Evolutionary conservation across 495 filamentous ascomycete genomes (phyloP).

Genomic region (Achaetomiella virescens): DNA sequence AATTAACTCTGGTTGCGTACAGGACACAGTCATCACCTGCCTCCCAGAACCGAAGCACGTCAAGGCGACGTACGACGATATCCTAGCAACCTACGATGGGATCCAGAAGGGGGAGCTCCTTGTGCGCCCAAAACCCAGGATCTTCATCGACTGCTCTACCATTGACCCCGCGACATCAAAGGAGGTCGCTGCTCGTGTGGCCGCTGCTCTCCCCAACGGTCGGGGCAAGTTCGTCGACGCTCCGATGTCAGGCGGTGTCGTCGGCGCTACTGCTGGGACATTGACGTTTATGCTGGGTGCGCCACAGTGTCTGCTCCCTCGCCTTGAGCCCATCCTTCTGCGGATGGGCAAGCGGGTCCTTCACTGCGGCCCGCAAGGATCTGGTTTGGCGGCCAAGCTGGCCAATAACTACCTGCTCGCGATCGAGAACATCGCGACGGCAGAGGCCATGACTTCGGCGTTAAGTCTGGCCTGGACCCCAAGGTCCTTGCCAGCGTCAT

Average conservation of each 20-base stretch:
- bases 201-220: slow-evolving; percentile 42
- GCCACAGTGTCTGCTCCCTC: slow-evolving; percentile 50
- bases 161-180: slow-evolving; percentile 76
- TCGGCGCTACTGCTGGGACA: slow-evolving; percentile 69
- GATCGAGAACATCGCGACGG: slow-evolving; percentile 86
- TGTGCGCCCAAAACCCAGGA: slow-evolving; percentile 36
- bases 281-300: slow-evolving; percentile 85
- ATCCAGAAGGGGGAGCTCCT: slow-evolving; percentile 30
- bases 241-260: slow-evolving; percentile 79
- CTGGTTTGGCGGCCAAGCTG: slow-evolving; percentile 78
- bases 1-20: slow-evolving; percentile 16
- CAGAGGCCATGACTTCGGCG: slow-evolving; percentile 88
- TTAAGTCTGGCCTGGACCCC: slow-evolving; percentile 76
- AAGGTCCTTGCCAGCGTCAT: slow-evolving; percentile 72
- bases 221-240: slow-evolving; percentile 65
- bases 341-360: slow-evolving; percentile 78
- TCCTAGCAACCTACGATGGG: slow-evolving; percentile 39
- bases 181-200: slow-evolving; percentile 56
- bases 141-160: slow-evolving; percentile 80
- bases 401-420: slow-evolving; percentile 92
- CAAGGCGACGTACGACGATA: slow-evolving; percentile 60
- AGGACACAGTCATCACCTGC: slow-evolving; percentile 75
- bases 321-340: slow-evolving; percentile 55
- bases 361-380: slow-evolving; percentile 74
- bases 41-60: slow-evolving; percentile 78